Percentiles rank a stretch among this genome's conserved stretches.
Conservation (phyloP, 2,329 filamentous ascomycete species). For the Talaromyces sp. region DNA sequence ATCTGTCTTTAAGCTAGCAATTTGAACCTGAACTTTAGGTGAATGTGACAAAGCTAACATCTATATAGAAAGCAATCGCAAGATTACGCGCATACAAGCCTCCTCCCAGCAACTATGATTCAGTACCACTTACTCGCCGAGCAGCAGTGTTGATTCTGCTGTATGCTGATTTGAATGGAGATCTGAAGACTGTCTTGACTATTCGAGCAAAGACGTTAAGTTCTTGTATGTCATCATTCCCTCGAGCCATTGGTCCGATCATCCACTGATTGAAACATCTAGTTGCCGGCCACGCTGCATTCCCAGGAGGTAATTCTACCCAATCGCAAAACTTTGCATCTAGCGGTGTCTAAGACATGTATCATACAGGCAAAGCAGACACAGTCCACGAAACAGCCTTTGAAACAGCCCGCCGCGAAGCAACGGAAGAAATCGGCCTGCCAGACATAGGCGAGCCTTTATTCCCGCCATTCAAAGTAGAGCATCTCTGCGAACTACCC, state of each 20-base stretch:
- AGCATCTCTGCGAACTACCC: constrained; percentile 83
- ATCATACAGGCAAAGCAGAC: constrained; percentile 54
- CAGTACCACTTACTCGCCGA: constrained; percentile 61
- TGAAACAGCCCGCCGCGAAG: constrained; percentile 84
- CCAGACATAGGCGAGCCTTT: constrained; percentile 68
- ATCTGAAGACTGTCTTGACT: constrained; percentile 67
- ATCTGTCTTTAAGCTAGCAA: neutral
- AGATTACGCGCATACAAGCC: constrained; percentile 57
- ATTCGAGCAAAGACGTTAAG: constrained; percentile 60
- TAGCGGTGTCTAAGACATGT: neutral
- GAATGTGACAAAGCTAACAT: neutral
- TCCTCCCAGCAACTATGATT: constrained; percentile 58
- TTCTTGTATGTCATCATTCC: constrained; percentile 48
- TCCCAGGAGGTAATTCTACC: constrained; percentile 67
- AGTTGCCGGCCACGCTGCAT: constrained; percentile 79
- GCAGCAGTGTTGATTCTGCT: constrained; percentile 86
- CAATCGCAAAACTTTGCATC: neutral
- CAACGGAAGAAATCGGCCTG: constrained; percentile 89
- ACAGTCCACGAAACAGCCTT: constrained; percentile 58
- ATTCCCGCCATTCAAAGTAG: constrained; percentile 75
- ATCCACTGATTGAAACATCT: neutral
- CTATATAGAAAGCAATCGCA: constrained; percentile 51
- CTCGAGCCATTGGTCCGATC: neutral
- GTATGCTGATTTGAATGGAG: constrained; percentile 78
- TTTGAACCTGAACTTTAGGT: neutral